Evolutionary conservation across 139 green algal species (phyloP), one percentile per base, ranked within the genome.

Genomic region (Picochlorum costavermella): DNA sequence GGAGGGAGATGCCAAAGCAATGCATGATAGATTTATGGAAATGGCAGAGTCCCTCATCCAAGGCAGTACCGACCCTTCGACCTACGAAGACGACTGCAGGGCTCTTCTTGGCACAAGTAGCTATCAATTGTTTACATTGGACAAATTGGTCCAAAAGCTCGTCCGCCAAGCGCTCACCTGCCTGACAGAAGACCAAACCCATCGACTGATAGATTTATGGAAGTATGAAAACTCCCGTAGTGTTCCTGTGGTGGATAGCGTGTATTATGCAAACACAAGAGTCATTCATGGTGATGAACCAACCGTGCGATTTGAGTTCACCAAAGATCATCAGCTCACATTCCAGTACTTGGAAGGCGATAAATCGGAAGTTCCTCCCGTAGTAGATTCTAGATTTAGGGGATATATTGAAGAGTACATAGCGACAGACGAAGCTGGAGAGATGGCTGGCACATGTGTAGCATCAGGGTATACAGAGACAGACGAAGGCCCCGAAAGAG

Each of bases 101-200:
- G 63, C 73, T 8, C 71, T 93, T 36, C 69, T 94, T 31, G 78
- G 69, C 62, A 76, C 68, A 28, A 56, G 31, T 45, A 60, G 30
- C 70, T 69, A 78, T 50, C 46, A 61, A 56, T 61, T 73, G 37
- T 73, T 68, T 60, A 79, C 72, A n/a, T 40, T 68, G 30, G 62
- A 73, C 56, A 78, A 77, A 61, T 68, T 77, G 46, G 33, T 69
- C 2, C 17, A 44, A 49, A 92, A 93, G 74, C 57, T 96, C 3
- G 78, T 97, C 20, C 95, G 95, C 73, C 90, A 96, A 59, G 51
- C 82, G 44, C 75, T 82, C 67, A 56, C 69, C 23, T 49, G 91
- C 56, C 65, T 88, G 48, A 33, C 59, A 36, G 89, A 95, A 10
- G 88, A 95, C 9, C 29, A 80, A 25, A 68, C 59, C 20, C 67